Evolutionary conservation across 768 basidiomycete species (phyloP).

Genomic region (Cyclocybe cylindracea): DNA sequence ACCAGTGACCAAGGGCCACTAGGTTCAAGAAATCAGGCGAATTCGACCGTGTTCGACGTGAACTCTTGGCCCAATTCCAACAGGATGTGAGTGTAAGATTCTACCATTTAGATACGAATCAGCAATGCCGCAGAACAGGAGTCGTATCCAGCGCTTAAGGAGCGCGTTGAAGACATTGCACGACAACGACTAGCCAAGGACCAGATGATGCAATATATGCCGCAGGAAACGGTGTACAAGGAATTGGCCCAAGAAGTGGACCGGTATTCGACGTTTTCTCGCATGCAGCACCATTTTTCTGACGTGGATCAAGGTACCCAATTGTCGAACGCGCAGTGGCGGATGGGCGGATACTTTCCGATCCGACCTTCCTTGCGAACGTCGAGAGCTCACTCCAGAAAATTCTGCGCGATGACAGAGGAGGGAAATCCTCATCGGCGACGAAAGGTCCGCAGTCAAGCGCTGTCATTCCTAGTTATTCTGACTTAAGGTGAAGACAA

Average conservation of each 20-base stretch:
- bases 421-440: conserved; percentile 4
- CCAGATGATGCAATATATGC: conserved; percentile 49
- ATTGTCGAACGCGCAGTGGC: conserved; percentile 63
- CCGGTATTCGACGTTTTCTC: neutral
- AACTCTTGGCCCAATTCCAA: conserved; percentile 63
- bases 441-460: conserved; percentile 14
- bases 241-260: conserved; percentile 70
- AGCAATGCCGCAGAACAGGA: conserved; percentile 34
- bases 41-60: conserved; percentile 70
- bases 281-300: neutral
- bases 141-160: conserved; percentile 53
- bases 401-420: conserved; percentile 44
- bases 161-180: conserved; percentile 63
- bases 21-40: conserved; percentile 84
- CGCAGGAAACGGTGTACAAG: conserved; percentile 52
- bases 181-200: conserved; percentile 56
- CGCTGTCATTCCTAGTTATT: neutral
- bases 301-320: conserved; percentile 49
- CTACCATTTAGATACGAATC: neutral
- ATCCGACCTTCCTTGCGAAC: conserved; percentile 43
- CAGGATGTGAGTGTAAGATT: conserved; percentile 47
- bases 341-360: conserved; percentile 49
- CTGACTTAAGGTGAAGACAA: neutral
- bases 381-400: conserved; percentile 45
- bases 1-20: conserved; percentile 1